Evolutionary conservation across 2,329 filamentous ascomycete genomes (phyloP).

Genomic region (Paraconiothyrium sp.): DNA sequence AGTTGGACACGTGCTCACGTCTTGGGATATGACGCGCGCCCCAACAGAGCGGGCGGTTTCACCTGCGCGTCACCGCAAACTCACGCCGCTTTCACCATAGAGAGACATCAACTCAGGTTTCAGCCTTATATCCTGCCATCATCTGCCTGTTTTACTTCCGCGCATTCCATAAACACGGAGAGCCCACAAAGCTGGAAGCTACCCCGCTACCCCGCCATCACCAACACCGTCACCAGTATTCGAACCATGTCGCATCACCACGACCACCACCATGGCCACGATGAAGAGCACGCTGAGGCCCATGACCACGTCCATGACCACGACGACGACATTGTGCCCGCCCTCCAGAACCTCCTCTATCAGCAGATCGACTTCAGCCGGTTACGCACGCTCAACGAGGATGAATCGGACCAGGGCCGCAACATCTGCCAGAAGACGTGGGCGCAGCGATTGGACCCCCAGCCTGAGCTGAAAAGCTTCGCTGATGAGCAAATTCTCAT

Average conservation of each 20-base stretch:
- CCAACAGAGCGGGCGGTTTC: conserved; percentile 19
- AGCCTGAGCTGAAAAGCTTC: conserved; percentile 84
- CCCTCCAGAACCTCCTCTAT: conserved; percentile 89
- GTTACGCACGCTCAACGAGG: conserved; percentile 87
- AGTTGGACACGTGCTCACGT: conserved; percentile 33
- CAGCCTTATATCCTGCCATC: background rate
- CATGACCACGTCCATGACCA: conserved; percentile 79
- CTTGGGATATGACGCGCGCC: conserved; percentile 20
- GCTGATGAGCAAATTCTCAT: conserved; percentile 94
- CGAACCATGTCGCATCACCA: conserved; percentile 44
- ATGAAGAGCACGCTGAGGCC: conserved; percentile 63
- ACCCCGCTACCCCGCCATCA: conserved; percentile 43
- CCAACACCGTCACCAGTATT: conserved; percentile 8
- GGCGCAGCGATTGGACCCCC: conserved; percentile 75
- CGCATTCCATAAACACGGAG: background rate
- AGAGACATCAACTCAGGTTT: background rate
- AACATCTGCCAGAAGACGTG: conserved; percentile 90
- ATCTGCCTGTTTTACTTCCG: conserved; percentile 2
- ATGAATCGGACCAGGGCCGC: conserved; percentile 71
- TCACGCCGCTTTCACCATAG: conserved; percentile 4
- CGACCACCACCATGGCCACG: conserved; percentile 48
- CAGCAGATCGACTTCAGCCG: conserved; percentile 89
- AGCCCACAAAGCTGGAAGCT: conserved; percentile 28
- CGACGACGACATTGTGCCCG: conserved; percentile 89
- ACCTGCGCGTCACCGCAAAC: conserved; percentile 12